Evolutionary conservation across 179 eudicot species (phyloP).

Genomic region (Spinacia oleracea): DNA sequence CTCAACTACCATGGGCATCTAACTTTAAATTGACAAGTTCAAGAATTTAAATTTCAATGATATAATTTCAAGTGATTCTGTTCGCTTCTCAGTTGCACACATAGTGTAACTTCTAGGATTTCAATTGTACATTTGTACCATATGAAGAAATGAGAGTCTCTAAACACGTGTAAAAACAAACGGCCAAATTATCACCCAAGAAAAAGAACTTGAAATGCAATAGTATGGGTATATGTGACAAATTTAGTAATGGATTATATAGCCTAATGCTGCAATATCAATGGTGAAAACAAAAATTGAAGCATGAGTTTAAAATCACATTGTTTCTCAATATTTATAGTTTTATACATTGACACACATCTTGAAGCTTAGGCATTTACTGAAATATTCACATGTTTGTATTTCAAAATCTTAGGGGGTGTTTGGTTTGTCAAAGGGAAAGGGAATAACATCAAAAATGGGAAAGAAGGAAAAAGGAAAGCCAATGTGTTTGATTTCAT

Average conservation of each 20-base stretch:
- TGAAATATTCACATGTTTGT: background rate
- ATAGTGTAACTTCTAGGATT: background rate
- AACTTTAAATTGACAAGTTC: background rate
- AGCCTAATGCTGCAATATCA: background rate
- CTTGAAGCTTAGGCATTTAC: background rate
- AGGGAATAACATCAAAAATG: too few relatives aligned
- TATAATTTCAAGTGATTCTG: background rate
- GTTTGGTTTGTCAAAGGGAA: too few relatives aligned
- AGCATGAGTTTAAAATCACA: background rate
- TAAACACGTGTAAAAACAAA: background rate
- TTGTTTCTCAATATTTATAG: background rate
- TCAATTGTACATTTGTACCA: background rate
- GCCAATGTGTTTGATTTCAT: too few relatives aligned
- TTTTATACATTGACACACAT: background rate
- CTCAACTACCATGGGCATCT: background rate
- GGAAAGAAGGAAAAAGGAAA: too few relatives aligned
- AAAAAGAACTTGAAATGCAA: background rate
- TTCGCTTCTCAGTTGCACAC: background rate
- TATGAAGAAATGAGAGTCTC: background rate
- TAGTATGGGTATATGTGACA: background rate
- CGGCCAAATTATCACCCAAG: background rate
- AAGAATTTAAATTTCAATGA: background rate
- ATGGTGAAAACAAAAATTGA: background rate
- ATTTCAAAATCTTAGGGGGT: too few relatives aligned
- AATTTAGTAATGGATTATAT: background rate